Conservation (phyloP, 2,329 filamentous ascomycete genomes). For the Didymella lethalis region DNA sequence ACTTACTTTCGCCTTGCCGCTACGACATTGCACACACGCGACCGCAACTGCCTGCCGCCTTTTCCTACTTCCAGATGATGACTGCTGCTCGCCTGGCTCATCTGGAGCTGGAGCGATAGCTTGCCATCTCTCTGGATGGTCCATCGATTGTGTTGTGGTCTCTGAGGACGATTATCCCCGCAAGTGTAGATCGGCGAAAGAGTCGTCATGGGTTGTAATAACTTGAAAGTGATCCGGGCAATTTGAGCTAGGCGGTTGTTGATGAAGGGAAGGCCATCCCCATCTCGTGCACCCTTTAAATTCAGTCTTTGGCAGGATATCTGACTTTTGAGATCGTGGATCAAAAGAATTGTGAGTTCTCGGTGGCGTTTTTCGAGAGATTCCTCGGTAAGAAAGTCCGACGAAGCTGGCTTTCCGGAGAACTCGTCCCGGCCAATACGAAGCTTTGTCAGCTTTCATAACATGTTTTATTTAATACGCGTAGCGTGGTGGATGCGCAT, state of each 20-base stretch:
- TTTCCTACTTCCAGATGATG: constrained; percentile 28
- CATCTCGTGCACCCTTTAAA: not conserved
- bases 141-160: constrained; percentile 24
- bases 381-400: constrained; percentile 22
- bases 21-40: constrained; percentile 36
- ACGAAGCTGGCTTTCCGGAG: constrained; percentile 14
- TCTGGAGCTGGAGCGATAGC: constrained; percentile 36
- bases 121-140: constrained; percentile 34
- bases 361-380: constrained; percentile 14
- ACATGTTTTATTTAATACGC: constrained; percentile 3
- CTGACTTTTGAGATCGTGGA: constrained; percentile 5
- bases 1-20: constrained; percentile 38
- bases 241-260: not conserved
- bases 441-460: not conserved
- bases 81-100: constrained; percentile 32
- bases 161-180: constrained; percentile 9
- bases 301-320: not conserved
- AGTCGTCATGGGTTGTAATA: constrained; percentile 15
- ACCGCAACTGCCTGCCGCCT: constrained; percentile 34
- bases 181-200: constrained; percentile 16
- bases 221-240: constrained; percentile 5
- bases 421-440: constrained; percentile 22
- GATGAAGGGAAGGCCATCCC: not conserved
- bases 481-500: constrained; percentile 2
- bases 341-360: constrained; percentile 12